A percentile compares a stretch with the other conserved stretches of the same genome.
Conservation (phyloP, 345 rosid genomes). For the Erysimum cheiranthoides region DNA sequence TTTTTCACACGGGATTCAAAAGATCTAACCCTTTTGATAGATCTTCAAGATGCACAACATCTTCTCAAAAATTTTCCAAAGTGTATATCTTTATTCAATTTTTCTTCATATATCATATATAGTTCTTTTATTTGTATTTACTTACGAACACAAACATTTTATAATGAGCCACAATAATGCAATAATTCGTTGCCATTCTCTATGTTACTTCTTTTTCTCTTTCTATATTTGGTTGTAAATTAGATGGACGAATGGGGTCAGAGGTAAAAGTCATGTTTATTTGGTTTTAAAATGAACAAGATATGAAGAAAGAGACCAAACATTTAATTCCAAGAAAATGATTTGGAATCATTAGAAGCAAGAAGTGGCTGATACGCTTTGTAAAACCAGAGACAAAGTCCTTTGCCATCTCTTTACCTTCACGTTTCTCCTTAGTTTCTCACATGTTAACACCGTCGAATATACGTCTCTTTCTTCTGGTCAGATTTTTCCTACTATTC, state of each 20-base stretch:
- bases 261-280: conserved; percentile 14
- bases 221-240: conserved; percentile 11
- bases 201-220: conserved; percentile 9
- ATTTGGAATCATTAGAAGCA: conserved; percentile 45
- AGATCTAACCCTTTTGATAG: conserved; percentile 38
- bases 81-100: conserved; percentile 45
- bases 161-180: conserved; percentile 30
- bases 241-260: conserved; percentile 28
- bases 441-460: conserved; percentile 18
- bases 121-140: conserved; percentile 28
- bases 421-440: conserved; percentile 42
- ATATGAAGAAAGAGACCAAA: conserved; percentile 28
- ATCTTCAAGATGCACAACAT: conserved; percentile 34
- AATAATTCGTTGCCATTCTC: conserved; percentile 32
- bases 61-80: conserved; percentile 13
- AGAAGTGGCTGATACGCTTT: conserved; percentile 41
- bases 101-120: conserved; percentile 25
- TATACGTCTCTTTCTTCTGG: background rate
- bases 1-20: conserved; percentile 41
- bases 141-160: conserved; percentile 36
- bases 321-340: conserved; percentile 30
- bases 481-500: too few species aligned
- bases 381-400: conserved; percentile 19
- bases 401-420: conserved; percentile 32
- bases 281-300: conserved; percentile 13